Base-by-base conservation (phyloP, 495 filamentous ascomycete genomes). In the Talaromyces proteolyticus region DNA sequence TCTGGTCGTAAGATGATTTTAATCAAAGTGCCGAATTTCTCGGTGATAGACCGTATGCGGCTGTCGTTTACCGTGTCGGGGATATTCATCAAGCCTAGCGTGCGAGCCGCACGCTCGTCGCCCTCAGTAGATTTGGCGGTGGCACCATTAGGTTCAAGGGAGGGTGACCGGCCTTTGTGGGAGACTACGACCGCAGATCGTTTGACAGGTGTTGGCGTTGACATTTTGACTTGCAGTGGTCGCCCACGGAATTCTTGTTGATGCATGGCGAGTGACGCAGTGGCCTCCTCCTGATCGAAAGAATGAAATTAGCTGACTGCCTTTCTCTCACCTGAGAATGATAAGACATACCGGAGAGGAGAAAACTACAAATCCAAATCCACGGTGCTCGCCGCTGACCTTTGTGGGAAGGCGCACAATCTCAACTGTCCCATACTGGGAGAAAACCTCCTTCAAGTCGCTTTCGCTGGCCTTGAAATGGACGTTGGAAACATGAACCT, bases 401-500 rank as follows among this genome's bases (percentile, higher is more conserved):
- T 83, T 84, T 8, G 68, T 78, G 1, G 81, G 79, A 17, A 95
- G 69, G 14, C 82, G 77, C 16, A 88, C 75, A 20, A 73, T 74
- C 51, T 87, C 80, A 37, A 98, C 77, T 3, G 66, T 80, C 38
- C 93, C 93, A 46, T 87, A 91, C 50, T 82, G 81, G 19, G 73
- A 64, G 53, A 96, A 95, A 3, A 86, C 57, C 2, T 81, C 76
- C 44, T 73, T 68, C 34, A 96, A 55, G 24, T 95, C 87, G 2
- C 79, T 63, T 54, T 91, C 87, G 1, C 61, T 77, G 11, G 80
- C 76, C 17, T 72, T 76, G 54, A 75, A 81, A 56, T 89, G 78
- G 11, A 96, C 59, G 51, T 92, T 89, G 29, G 74, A 75, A 49
- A 95, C 75, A 57, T 87, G 90, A n/a, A 98, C 54, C 63, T 97